phyloP scores from a whole-genome alignment of 108 stramenopile genomes.

The Skeletonema grethae region DNA sequence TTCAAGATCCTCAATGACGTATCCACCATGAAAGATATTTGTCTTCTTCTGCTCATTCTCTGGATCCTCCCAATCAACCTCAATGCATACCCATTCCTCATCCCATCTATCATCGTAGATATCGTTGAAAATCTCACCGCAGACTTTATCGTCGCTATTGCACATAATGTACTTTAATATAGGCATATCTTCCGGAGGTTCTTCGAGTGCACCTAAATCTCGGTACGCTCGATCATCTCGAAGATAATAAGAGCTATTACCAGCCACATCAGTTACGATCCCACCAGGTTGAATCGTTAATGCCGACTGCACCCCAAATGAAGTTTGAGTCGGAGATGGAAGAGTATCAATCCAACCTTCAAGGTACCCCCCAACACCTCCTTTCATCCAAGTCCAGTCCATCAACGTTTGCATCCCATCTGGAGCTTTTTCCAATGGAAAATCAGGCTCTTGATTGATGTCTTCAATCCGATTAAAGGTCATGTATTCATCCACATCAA shows the following conservation, averaged over 20 bases:
- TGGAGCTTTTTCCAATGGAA: constrained; percentile 2
- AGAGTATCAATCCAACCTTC: too few relatives aligned
- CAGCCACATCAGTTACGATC: not conserved
- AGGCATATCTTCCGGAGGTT: not conserved
- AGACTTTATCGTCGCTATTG: not conserved
- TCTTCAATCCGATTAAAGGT: constrained; percentile 37
- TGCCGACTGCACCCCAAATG: not conserved
- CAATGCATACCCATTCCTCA: not conserved
- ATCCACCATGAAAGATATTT: not conserved
- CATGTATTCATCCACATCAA: constrained; percentile 76
- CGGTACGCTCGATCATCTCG: not conserved
- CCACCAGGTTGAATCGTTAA: not conserved
- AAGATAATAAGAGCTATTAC: not conserved
- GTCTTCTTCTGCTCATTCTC: not conserved
- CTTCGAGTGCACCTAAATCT: not conserved
- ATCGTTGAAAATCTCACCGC: constrained; percentile 1
- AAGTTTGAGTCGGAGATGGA: not conserved
- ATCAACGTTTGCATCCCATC: constrained; percentile 3
- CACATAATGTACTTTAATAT: not conserved
- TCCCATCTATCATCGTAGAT: not conserved
- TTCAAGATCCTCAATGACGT: not conserved
- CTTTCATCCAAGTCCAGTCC: not conserved
- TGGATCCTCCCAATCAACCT: not conserved
- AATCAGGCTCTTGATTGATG: not conserved
- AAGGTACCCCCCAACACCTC: too few relatives aligned